phyloP scores from a whole-genome alignment of 2,329 filamentous ascomycete species.

The Pezicula rhizophila region DNA sequence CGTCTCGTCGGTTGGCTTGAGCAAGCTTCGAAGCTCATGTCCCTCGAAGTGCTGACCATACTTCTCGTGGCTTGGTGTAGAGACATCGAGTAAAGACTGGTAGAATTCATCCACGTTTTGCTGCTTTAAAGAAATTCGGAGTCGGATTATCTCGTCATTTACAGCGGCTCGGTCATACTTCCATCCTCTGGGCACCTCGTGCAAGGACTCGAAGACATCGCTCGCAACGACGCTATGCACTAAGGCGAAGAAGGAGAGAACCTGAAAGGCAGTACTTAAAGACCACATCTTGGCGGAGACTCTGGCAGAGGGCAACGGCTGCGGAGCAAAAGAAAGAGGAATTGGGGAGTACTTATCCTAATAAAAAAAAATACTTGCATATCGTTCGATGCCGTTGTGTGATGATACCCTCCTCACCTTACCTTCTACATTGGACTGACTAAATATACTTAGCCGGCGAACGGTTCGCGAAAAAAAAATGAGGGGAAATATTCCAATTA shows the following conservation, averaged over 20 bases:
- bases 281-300: conserved; percentile 10
- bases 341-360: too few species aligned
- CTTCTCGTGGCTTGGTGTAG: conserved; percentile 37
- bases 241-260: conserved; percentile 9
- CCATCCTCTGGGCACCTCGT: conserved; percentile 14
- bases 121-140: conserved; percentile 15
- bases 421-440: too few species aligned
- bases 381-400: too few species aligned
- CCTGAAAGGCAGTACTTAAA: conserved; percentile 5
- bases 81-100: conserved; percentile 26
- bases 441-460: too few species aligned
- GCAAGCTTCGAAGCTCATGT: conserved; percentile 36
- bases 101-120: conserved; percentile 16
- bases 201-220: conserved; percentile 12
- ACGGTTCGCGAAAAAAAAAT: too few species aligned
- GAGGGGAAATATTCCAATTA: too few species aligned
- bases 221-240: conserved; percentile 5
- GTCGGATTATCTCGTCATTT: conserved; percentile 9
- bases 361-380: too few species aligned
- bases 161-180: conserved; percentile 10
- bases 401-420: too few species aligned
- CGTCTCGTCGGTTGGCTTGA: conserved; percentile 33
- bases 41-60: conserved; percentile 44
- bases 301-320: too few species aligned
- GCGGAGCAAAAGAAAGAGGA: too few species aligned